Evolutionary conservation across 176 grass and related monocot species (phyloP).

Genomic region (Triticum aestivum): DNA sequence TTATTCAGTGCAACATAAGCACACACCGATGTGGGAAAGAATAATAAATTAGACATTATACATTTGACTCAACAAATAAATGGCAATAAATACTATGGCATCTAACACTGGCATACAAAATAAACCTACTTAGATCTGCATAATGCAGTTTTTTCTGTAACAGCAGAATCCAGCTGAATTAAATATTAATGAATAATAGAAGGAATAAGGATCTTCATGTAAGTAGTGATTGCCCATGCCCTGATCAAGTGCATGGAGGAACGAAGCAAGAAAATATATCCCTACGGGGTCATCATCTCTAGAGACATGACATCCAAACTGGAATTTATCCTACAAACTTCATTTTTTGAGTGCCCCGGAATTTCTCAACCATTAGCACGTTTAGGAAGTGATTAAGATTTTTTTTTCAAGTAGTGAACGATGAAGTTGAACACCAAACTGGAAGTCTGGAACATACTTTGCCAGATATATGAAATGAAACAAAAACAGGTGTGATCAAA

Average conservation of each 20-base stretch:
- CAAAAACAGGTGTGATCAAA: background rate
- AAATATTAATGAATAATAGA: slow-evolving; percentile 26
- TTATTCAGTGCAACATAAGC: slow-evolving; percentile 26
- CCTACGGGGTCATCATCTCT: too few relatives aligned
- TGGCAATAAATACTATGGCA: slow-evolving; percentile 4
- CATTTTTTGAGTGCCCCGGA: background rate
- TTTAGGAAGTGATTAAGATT: background rate
- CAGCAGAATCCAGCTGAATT: background rate
- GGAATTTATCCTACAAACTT: slow-evolving; percentile 6
- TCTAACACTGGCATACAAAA: slow-evolving; percentile 12
- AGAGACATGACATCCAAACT: slow-evolving; percentile 15
- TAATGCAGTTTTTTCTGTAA: slow-evolving; percentile 15
- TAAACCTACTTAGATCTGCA: background rate
- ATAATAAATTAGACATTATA: slow-evolving; percentile 10
- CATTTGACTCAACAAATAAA: slow-evolving; percentile 7
- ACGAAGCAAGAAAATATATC: background rate
- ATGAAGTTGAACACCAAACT: slow-evolving; percentile 14
- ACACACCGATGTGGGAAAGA: background rate
- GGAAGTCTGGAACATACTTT: background rate
- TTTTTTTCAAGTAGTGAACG: background rate
- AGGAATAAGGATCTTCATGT: background rate
- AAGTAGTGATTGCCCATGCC: slow-evolving; percentile 28
- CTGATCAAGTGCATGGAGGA: background rate
- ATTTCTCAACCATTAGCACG: slow-evolving; percentile 18
- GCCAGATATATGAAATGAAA: slow-evolving; percentile 20